A percentile compares a stretch with the other conserved stretches of the same genome.
Evolutionary conservation across 106 monocot species (phyloP).

Genomic region (Acorus gramineus): DNA sequence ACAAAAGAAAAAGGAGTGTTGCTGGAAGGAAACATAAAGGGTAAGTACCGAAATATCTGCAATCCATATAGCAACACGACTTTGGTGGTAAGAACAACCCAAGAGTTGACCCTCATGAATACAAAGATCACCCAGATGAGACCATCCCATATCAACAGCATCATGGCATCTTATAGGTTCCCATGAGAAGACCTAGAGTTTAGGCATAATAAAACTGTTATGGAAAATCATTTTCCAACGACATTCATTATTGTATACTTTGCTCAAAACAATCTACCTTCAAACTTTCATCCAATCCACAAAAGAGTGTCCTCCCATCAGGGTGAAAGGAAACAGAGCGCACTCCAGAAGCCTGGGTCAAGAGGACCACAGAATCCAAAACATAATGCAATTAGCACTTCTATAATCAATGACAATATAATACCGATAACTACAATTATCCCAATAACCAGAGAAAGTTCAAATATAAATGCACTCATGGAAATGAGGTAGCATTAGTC

Average conservation of each 20-base stretch:
- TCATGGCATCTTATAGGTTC: slow-evolving; percentile 90
- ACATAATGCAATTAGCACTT: too few relatives aligned
- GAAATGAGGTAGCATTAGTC: too few relatives aligned
- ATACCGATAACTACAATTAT: too few relatives aligned
- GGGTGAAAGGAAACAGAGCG: slow-evolving; percentile 83
- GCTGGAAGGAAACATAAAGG: background rate
- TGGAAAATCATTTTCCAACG: background rate
- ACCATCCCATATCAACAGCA: slow-evolving; percentile 74
- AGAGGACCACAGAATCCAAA: too few relatives aligned
- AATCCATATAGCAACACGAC: slow-evolving; percentile 69
- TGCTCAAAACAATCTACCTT: slow-evolving; percentile 36
- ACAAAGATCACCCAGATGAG: slow-evolving; percentile 64
- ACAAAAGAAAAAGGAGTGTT: too few relatives aligned
- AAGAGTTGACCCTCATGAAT: slow-evolving; percentile 86
- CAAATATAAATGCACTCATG: too few relatives aligned
- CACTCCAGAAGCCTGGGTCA: slow-evolving; percentile 47
- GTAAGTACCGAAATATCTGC: slow-evolving; percentile 65
- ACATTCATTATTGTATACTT: background rate
- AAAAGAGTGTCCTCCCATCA: slow-evolving; percentile 87
- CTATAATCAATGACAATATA: too few relatives aligned
- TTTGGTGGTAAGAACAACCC: slow-evolving; percentile 68
- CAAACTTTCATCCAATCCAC: slow-evolving; percentile 64
- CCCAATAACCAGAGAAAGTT: too few relatives aligned
- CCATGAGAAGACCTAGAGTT: slow-evolving; percentile 75
- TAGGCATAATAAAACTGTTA: slow-evolving; percentile 4